Base-by-base conservation (phyloP, 2,329 filamentous ascomycete genomes). In the Colletotrichum simmondsii region DNA sequence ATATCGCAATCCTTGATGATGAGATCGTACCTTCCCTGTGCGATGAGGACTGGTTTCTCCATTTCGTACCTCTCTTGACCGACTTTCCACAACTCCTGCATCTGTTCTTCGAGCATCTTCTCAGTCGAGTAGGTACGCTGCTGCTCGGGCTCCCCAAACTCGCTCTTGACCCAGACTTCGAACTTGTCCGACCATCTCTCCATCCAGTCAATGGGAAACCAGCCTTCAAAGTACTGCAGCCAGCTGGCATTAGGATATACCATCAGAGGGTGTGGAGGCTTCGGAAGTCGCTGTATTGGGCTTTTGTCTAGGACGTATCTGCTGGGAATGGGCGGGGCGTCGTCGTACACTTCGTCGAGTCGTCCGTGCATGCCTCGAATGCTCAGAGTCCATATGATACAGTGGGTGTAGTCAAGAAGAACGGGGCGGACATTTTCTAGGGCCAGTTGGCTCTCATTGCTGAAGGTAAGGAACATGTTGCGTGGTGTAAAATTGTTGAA, bases 41-140 rank as follows among this genome's bases (percentile, higher is more conserved):
- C 4, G 42, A 11, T 49, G 12, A 49, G 42, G 0, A 8, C 2
- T 1, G 42, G 42, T 2, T n/a, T 49, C 12, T 49, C 42, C 16
- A 1, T 3, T 3, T 49, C 19, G 3, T 49, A 49, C 1, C 3
- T 8, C 42, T n/a, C 19, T 49, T 49, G 42, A n/a, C 7, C 42
- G 3, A 0, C 5, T 6, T 19, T n/a, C 42, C 7, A 49, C 2
- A 2, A 2, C 4, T 19, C 19, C 0, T n/a, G 19, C 7, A n/a
- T 49, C 5, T 6, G 10, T 3, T 49, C 8, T 3, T 2, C 10
- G 0, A 49, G 42, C 42, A n/a, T 49, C 1, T 49, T 1, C 11
- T 7, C 4, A 19, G 42, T 49, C 42, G 42, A 49, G 8, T 49
- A n/a, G n/a, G n/a, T n/a, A n/a, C n/a, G n/a, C n/a, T n/a, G n/a